Conservation (phyloP, 352 stramenopile genomes). For the Blastocystis sp. region DNA sequence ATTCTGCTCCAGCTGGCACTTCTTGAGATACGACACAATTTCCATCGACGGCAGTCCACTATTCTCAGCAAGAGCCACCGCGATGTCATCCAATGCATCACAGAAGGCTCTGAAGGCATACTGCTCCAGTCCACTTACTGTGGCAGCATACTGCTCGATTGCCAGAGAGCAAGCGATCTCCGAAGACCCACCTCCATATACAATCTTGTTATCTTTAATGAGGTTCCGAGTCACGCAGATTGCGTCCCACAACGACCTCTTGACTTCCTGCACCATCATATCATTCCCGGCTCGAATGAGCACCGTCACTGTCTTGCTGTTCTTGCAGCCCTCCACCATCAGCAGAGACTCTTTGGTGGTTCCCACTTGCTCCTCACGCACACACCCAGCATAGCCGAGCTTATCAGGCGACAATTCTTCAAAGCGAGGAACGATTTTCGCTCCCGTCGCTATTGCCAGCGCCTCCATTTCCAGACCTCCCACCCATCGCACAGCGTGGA, state of each 20-base stretch:
- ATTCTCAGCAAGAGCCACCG: slow-evolving; percentile 98
- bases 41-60: slow-evolving; percentile 91
- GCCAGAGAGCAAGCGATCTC: slow-evolving; percentile 94
- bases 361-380: slow-evolving; percentile 92
- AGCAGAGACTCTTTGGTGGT: slow-evolving; percentile 95
- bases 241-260: slow-evolving; percentile 96
- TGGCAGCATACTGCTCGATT: slow-evolving; percentile 75
- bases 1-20: slow-evolving; percentile 82
- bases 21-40: slow-evolving; percentile 91
- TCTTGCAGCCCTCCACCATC: slow-evolving; percentile 94
- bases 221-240: slow-evolving; percentile 99
- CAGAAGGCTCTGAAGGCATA: slow-evolving; percentile 97
- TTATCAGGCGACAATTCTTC: slow-evolving; percentile 91
- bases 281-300: slow-evolving; percentile 96
- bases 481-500: slow-evolving; percentile 95
- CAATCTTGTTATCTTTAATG: slow-evolving; percentile 97
- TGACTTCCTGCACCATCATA: slow-evolving; percentile 98
- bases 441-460: slow-evolving; percentile 97
- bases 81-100: slow-evolving; percentile 95
- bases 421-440: slow-evolving; percentile 94
- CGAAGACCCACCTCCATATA: slow-evolving; percentile 92
- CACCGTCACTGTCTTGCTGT: slow-evolving; percentile 93
- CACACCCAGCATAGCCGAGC: slow-evolving; percentile 80
- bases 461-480: slow-evolving; percentile 98
- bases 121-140: slow-evolving; percentile 77